Evolutionary conservation across 805 yeast species (phyloP), one percentile per base, ranked within the genome.

Genomic region (Danielozyma ontarioensis): DNA sequence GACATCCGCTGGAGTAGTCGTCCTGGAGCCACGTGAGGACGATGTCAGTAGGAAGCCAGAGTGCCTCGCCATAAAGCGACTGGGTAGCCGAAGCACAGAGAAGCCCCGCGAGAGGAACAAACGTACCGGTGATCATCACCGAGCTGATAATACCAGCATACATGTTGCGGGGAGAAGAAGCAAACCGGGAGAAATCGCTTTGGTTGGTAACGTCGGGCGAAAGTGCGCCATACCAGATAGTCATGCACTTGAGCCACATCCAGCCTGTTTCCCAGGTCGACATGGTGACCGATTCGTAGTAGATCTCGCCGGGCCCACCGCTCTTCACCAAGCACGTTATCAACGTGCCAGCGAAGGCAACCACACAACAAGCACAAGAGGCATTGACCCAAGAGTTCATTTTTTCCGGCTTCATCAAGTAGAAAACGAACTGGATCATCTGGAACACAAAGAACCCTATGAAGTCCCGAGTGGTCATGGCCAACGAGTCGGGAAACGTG

Each of bases 231-330:
- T 64, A 59, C 48, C 64, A 58, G 2, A 63, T 50, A 15, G 60
- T 54, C 8, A 70, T 57, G 18, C 66, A 68, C 28, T 49, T 50
- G 25, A 70, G 43, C 53, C 68, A 61, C 22, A 56, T 57, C 74
- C 74, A 69, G 13, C 57, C 69, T 11, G 58, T 55, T 18, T 55
- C 46, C 6, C 59, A 36, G 13, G 52, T 28, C 1, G 49, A 39
- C 13, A 57, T 33, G 3, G 44, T 6, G 4, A 53, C 53, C 18
- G 42, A 38, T 21, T 51, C 41, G 30, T 56, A 42, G 39, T 41
- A 59, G 5, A 54, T 37, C 17, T 55, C 53, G 12, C 63, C 64
- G n/a, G 62, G 59, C 10, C 64, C 62, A n/a, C 56, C 58, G 32
- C 59, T 58, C 21, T 51, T 39, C 16, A 45, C 40, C 22, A 60